Evolutionary conservation across 1,284 basidiomycete species (phyloP), one percentile per base, ranked within the genome.

Genomic region (Ceratobasidium sp.): DNA sequence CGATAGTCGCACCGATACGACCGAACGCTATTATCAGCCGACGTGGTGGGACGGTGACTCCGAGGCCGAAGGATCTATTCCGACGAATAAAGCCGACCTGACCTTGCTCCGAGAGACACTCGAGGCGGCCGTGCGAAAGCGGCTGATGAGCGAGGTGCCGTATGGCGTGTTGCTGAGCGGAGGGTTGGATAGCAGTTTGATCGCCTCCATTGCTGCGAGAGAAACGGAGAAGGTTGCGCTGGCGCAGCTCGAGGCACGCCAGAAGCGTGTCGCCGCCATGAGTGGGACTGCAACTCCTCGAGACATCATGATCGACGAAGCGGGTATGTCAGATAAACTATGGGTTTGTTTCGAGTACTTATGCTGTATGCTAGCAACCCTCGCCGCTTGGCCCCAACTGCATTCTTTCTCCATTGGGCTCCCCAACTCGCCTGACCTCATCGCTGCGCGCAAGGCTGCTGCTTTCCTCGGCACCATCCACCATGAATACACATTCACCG

Each of bases 381-480:
- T 97, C 57, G 92, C 94, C 66, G 89, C 95, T 33, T 99, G 98
- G 98, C 97, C 98, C 0, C 94, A 96, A 83, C 89, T 99, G 41
- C 98, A 99, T 86, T 99, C 98, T 7, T 99, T 99, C 87, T 97
- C 97, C 10, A 94, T 99, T 81, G 98, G 98, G 80, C 89, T 99
- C 57, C 94, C 96, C 83, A 93, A 96, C 85, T 98, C 98, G 6
- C 98, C 98, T 3, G 98, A 99, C 86, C 89, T 99, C 57, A 85
- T 98, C 69, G 98, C 98, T 0, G 98, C 98, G 3, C 90, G 95
- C 78, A 97, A 97, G 85, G 98, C 94, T 0, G 98, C 98, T 44
- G 93, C 93, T 82, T 98, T 91, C 87, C 89, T 99, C 65, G 97
- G 97, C 57, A 99, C 98, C 0, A 90, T 94, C 4, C 98, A 99